Percentiles rank a stretch among this genome's conserved stretches.
Evolutionary conservation across 805 yeast genomes (phyloP).

Genomic region (Yarrowia sp.): DNA sequence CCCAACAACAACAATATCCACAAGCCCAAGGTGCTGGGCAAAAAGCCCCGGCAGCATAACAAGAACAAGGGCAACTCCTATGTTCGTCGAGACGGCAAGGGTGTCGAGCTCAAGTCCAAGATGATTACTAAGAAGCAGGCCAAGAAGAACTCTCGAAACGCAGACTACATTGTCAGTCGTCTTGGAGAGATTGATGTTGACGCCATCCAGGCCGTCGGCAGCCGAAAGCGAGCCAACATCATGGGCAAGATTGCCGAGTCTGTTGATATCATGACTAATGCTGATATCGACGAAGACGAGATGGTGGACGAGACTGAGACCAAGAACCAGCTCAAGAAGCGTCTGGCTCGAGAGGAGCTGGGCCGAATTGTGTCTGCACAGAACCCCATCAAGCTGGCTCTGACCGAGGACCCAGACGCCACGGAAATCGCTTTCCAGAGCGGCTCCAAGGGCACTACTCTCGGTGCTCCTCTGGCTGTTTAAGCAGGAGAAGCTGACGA

Average conservation of each 20-base stretch:
- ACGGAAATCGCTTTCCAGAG: constrained; percentile 45
- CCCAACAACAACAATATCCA: constrained; percentile 80
- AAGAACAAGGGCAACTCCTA: constrained; percentile 27
- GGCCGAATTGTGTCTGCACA: constrained; percentile 26
- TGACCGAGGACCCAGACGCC: constrained; percentile 56
- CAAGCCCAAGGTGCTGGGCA: constrained; percentile 59
- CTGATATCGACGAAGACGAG: constrained; percentile 46
- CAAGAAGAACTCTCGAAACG: constrained; percentile 74
- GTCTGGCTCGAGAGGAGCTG: constrained; percentile 51
- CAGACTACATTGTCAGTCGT: constrained; percentile 64
- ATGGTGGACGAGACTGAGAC: constrained; percentile 30
- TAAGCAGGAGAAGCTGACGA: background rate
- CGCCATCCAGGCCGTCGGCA: constrained; percentile 19
- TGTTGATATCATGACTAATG: constrained; percentile 37
- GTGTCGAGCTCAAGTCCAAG: constrained; percentile 44
- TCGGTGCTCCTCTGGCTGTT: constrained; percentile 58
- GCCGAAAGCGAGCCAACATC: constrained; percentile 36
- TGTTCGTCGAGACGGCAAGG: constrained; percentile 24
- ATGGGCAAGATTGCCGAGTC: constrained; percentile 43
- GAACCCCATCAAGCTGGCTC: constrained; percentile 39
- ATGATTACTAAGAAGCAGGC: constrained; percentile 71
- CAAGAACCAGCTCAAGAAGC: constrained; percentile 33
- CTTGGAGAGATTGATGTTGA: constrained; percentile 32
- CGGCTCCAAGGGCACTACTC: constrained; percentile 73
- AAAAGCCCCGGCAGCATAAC: constrained; percentile 30